Base-by-base conservation (phyloP, 371 early-diverging fungal genomes). In the Quaeritorhiza haematococci region DNA sequence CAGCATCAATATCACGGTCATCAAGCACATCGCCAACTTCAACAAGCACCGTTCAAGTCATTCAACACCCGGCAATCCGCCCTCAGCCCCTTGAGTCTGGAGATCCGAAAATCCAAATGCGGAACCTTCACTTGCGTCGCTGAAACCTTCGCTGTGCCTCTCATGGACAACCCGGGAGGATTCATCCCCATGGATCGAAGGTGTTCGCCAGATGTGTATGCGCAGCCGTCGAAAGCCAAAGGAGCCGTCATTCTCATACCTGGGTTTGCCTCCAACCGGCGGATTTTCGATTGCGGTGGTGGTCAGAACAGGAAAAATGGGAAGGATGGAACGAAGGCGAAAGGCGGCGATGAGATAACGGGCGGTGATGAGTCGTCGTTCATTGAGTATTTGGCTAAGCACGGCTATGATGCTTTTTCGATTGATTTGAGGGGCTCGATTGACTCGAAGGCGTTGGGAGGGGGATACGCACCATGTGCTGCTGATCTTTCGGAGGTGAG, bases 251-350 rank as follows among this genome's bases (percentile, higher is more conserved):
- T 73, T 8, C 59, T 66, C 49, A 59, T 73, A 23, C 73, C 69
- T 2, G 73, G 73, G 2, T 73, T 69, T 46, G 67, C 64, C 4
- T 62, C 62, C 3, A 73, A 73, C 35, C 42, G 65, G 6, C 43
- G 62, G 15, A 67, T 69, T 43, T 73, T 73, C 50, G 63, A 69
- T 56, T 35, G 62, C 19, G 69, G 73, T 15, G 69, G 73, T 23
- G 68, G n/a, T n/a, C n/a, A n/a, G n/a, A n/a, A n/a, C n/a, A n/a
- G n/a, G n/a, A n/a, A n/a, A n/a, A n/a, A n/a, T n/a, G n/a, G n/a
- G n/a, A n/a, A n/a, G n/a, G n/a, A n/a, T n/a, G n/a, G n/a, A n/a
- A n/a, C n/a, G n/a, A n/a, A n/a, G n/a, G n/a, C n/a, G n/a, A n/a
- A n/a, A n/a, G n/a, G n/a, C n/a, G n/a, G n/a, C n/a, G n/a, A n/a